Percentiles rank a stretch among this genome's conserved stretches.
Conservation (phyloP, 2,329 filamentous ascomycete species). For the Aspergillus jensenii region DNA sequence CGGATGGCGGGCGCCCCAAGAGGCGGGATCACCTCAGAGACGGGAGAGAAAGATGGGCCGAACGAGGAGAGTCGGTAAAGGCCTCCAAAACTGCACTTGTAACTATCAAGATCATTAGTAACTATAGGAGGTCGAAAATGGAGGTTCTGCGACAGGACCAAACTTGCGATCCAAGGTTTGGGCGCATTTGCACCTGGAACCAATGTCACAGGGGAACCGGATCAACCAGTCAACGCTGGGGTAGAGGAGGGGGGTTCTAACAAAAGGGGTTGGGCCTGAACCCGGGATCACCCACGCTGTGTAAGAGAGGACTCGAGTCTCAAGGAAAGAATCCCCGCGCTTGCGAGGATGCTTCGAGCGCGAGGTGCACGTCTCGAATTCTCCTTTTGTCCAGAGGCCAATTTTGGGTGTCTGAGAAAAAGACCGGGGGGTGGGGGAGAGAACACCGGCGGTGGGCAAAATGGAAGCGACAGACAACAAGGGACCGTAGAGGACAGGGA, state of each 20-base stretch:
- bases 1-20: constrained; percentile 16
- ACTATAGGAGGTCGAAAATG: background rate
- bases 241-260: background rate
- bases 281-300: constrained; percentile 1
- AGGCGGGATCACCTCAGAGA: constrained; percentile 11
- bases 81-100: constrained; percentile 10
- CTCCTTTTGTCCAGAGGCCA: constrained; percentile 5
- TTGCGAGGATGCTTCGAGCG: constrained; percentile 17
- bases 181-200: constrained; percentile 7
- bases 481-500: constrained; percentile 4
- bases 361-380: constrained; percentile 16
- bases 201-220: background rate
- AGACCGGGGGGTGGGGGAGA: background rate
- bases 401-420: background rate
- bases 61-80: constrained; percentile 1
- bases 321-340: constrained; percentile 13
- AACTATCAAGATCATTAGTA: constrained; percentile 7
- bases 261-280: background rate
- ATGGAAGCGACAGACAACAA: background rate
- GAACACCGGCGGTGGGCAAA: background rate
- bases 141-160: constrained; percentile 1
- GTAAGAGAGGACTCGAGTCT: background rate
- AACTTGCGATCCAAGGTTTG: constrained; percentile 6
- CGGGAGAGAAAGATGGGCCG: background rate
- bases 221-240: constrained; percentile 6